Conservation (phyloP, 2,329 filamentous ascomycete genomes). For the Penicillium sclerotiorum region DNA sequence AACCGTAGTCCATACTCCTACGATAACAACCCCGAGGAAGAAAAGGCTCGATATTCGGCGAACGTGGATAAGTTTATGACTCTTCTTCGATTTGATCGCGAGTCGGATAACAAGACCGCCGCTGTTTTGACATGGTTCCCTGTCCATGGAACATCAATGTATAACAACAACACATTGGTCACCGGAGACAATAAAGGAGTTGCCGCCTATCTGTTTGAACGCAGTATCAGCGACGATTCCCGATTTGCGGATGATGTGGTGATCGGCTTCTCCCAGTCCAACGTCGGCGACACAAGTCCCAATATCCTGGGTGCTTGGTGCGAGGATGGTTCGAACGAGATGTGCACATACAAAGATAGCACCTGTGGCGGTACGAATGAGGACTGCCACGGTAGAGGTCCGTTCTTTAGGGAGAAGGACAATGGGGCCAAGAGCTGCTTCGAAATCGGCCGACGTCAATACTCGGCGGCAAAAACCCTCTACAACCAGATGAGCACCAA, state of each 20-base stretch:
- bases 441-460: slow-evolving; percentile 52
- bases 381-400: slow-evolving; percentile 50
- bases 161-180: slow-evolving; percentile 87
- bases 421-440: slow-evolving; percentile 53
- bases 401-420: slow-evolving; percentile 48
- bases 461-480: slow-evolving; percentile 48
- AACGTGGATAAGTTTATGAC: slow-evolving; percentile 78
- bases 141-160: slow-evolving; percentile 86
- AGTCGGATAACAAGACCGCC: slow-evolving; percentile 73
- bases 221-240: slow-evolving; percentile 59
- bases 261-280: slow-evolving; percentile 89
- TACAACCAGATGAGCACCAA: slow-evolving; percentile 58
- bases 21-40: slow-evolving; percentile 76
- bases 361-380: slow-evolving; percentile 64
- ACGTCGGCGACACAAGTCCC: slow-evolving; percentile 86
- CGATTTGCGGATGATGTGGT: slow-evolving; percentile 71
- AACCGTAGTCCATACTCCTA: slow-evolving; percentile 90
- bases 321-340: slow-evolving; percentile 73
- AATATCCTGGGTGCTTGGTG: slow-evolving; percentile 88
- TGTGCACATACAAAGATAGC: slow-evolving; percentile 67
- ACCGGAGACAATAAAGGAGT: slow-evolving; percentile 98
- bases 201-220: slow-evolving; percentile 81
- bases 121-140: slow-evolving; percentile 90
- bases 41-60: slow-evolving; percentile 68
- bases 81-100: slow-evolving; percentile 74